phyloP scores from a whole-genome alignment of 208 protist species.

The Trypanosoma cruzi region DNA sequence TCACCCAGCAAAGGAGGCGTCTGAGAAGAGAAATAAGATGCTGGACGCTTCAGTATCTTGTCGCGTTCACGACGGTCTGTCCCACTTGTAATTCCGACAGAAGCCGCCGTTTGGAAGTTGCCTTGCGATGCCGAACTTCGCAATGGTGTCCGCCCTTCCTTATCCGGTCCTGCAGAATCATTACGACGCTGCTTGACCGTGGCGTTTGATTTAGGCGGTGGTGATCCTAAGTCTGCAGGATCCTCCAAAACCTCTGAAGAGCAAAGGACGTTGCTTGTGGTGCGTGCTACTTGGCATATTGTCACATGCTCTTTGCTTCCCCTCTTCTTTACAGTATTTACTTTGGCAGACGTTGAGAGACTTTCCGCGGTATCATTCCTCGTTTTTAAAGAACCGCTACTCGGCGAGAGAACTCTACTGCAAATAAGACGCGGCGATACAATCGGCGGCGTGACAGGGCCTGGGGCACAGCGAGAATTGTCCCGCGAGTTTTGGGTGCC shows the following conservation, averaged over 20 bases:
- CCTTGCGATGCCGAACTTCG: neutral
- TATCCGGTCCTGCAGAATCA: neutral
- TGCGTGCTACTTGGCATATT: neutral
- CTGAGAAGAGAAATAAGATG: neutral
- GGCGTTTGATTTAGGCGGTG: neutral
- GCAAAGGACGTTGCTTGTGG: neutral
- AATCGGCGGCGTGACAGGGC: neutral
- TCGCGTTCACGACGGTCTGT: neutral
- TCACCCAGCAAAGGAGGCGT: neutral
- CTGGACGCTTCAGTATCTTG: constrained; percentile 1
- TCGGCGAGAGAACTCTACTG: neutral
- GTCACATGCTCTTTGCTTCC: neutral
- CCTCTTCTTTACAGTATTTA: neutral
- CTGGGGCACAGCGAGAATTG: neutral
- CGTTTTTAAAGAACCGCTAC: neutral
- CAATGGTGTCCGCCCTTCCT: neutral
- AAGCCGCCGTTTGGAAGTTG: neutral
- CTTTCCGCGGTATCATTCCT: neutral
- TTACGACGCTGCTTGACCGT: neutral
- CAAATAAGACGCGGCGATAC: neutral
- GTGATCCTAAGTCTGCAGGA: neutral
- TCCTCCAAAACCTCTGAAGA: neutral
- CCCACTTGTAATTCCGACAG: neutral
- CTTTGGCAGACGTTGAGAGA: neutral
- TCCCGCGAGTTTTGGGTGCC: neutral